Base-by-base conservation (phyloP, 1,284 basidiomycete genomes). In the Cryptococcus amylolentus region DNA sequence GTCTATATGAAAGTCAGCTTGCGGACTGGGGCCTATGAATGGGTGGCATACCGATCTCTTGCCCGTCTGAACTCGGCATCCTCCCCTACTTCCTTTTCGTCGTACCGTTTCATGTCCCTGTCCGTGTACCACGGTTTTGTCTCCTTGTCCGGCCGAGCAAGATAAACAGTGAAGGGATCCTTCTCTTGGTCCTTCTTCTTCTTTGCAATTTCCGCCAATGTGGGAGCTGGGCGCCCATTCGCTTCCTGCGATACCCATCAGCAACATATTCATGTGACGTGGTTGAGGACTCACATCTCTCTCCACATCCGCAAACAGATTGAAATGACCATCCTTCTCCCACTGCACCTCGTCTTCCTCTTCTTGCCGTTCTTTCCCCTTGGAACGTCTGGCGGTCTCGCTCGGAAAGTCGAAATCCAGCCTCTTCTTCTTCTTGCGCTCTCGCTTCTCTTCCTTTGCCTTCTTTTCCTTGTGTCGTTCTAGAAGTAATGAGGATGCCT, bases 91-190 rank as follows among this genome's bases (percentile, higher is more conserved):
- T 72, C 74, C 39, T 62, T 67, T 37, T 79, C 76, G 35, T 78
- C 76, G 20, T 67, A 64, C 12, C 69, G 64, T 51, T 67, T 67
- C 37, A 79, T 58, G 7, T 75, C 70, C 14, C 60, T 59, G 57
- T 78, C 73, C 3, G 71, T 66, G 52, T 78, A 79, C 77, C 77
- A 79, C 5, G 77, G 77, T 55, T 74, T 74, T 3, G 75, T 77
- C 63, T 79, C 77, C 23, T 70, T 63, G 10, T 75, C 75, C 0
- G 77, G 76, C 38, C 77, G 66, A 38, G 64, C 58, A 44, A 79
- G 71, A 61, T 77, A 79, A 69, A 78, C 73, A 1, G 77, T 79
- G 41, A 74, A 70, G 27, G 71, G 68, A 50, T 77, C 76, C 8
- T 68, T 67, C 52, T 77, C 71, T 38, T 67, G 60, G 1, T 68